Base-by-base conservation (phyloP, 768 basidiomycete genomes). In the Mycena belliarum region DNA sequence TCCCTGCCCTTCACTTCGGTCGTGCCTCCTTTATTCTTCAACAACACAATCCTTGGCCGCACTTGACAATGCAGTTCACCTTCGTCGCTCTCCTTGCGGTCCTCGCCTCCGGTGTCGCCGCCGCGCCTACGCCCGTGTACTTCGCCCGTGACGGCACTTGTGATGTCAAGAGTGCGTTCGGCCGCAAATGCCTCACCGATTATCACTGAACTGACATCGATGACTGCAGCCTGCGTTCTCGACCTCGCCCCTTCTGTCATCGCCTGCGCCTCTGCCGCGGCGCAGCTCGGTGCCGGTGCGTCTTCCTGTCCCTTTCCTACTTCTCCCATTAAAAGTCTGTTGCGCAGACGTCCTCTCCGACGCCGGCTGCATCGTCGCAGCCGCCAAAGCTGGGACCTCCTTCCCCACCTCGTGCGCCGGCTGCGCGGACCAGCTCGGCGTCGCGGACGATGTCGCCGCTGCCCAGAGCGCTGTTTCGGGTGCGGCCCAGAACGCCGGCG, bases 61-160 rank as follows among this genome's bases (percentile, higher is more conserved):
- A n/a, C n/a, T n/a, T n/a, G 47, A 32, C 46, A 55, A 62, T 62
- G 60, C 55, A 62, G 41, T 62, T 57, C 56, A 53, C 56, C 42
- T 7, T 62, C 43, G 52, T 62, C 35, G 56, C 60, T 41, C 25
- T 57, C 47, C 21, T 62, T 35, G 46, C 55, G 11, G 38, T 29
- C 52, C 28, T 62, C 29, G 47, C 56, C 10, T 26, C 55, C 47
- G 41, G 52, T 10, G 55, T 38, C 15, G 47, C 50, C 25, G 60
- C 55, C 1, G 50, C 38, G 44, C 55, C 60, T 12, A 41, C 60
- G 9, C 46, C 55, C 9, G 14, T 15, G 14, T 35, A 45, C 23
- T 49, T 40, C 42, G 8, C 23, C 6, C 60, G 56, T 24, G 26
- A 40, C 33, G 33, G 16, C 29, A 32, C 29, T 12, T 35, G 33